Evolutionary conservation across 2,329 filamentous ascomycete species (phyloP).

Genomic region (Fusarium domesticum): DNA sequence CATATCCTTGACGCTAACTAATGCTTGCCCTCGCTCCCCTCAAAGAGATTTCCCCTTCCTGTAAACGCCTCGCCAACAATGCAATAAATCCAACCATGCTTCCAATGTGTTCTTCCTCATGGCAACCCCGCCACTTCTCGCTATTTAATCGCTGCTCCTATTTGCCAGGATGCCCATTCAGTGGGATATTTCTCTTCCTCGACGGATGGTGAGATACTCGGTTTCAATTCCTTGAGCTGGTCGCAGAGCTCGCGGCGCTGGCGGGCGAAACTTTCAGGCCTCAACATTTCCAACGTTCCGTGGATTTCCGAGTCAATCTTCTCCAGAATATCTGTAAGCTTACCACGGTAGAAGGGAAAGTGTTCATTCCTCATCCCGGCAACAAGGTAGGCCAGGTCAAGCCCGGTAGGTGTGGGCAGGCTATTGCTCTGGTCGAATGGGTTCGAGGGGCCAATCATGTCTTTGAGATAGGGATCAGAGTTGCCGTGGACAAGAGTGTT

Average conservation of each 20-base stretch:
- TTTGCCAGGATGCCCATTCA: too few species aligned
- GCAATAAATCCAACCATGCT: too few species aligned
- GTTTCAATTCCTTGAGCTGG: neutral
- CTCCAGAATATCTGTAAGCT: neutral
- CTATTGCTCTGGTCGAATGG: neutral
- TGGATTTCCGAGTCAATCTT: neutral
- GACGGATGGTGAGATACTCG: neutral
- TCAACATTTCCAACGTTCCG: neutral
- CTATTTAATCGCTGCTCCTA: too few species aligned
- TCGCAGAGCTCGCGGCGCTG: neutral
- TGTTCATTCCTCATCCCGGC: neutral
- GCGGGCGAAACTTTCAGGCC: neutral
- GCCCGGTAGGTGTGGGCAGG: neutral
- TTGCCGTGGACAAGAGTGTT: neutral
- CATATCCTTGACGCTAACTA: too few species aligned
- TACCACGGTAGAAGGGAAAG: neutral
- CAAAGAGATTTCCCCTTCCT: too few species aligned
- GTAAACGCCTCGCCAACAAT: too few species aligned
- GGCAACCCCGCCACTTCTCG: too few species aligned
- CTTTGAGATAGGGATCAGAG: neutral
- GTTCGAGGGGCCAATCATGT: neutral
- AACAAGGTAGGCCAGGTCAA: neutral
- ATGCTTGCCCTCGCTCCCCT: too few species aligned
- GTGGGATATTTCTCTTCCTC: neutral
- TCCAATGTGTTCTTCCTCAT: too few species aligned